Conservation (phyloP, 2,329 filamentous ascomycete genomes). For the Aureobasidium pullulans region DNA sequence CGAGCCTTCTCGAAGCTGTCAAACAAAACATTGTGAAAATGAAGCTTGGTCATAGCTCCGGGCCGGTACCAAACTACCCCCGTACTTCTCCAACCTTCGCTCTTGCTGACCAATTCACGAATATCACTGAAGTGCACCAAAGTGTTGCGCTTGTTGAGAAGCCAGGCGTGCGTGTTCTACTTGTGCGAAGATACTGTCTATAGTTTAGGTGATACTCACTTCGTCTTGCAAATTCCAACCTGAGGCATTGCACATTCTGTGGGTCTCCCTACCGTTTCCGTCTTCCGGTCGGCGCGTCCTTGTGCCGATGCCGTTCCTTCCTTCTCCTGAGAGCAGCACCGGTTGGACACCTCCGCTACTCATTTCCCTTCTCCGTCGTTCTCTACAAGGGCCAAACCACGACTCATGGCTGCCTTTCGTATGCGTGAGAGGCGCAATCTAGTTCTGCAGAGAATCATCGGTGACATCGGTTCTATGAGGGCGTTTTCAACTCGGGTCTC, state of each 20-base stretch:
- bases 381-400: not conserved
- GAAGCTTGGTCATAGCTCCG: slow-evolving; percentile 11
- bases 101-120: not conserved
- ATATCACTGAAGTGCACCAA: not conserved
- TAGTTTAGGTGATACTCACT: not conserved
- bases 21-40: slow-evolving; percentile 12
- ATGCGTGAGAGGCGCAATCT: not conserved
- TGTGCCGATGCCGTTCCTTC: not conserved
- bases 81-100: not conserved
- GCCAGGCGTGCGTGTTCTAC: too few relatives aligned
- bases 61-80: not conserved
- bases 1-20: slow-evolving; percentile 11
- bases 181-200: too few relatives aligned
- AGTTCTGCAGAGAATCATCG: not conserved
- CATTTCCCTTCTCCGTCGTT: not conserved
- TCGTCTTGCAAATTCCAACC: not conserved
- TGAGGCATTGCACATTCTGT: not conserved
- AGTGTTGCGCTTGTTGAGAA: too few relatives aligned
- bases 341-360: not conserved
- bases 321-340: slow-evolving; percentile 1
- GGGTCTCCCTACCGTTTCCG: not conserved
- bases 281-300: not conserved
- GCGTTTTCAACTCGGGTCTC: not conserved
- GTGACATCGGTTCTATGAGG: not conserved
- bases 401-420: not conserved